Percentiles rank a stretch among this genome's conserved stretches.
phyloP scores from a whole-genome alignment of 2,329 filamentous ascomycete genomes.

The Colletotrichum australisinense region DNA sequence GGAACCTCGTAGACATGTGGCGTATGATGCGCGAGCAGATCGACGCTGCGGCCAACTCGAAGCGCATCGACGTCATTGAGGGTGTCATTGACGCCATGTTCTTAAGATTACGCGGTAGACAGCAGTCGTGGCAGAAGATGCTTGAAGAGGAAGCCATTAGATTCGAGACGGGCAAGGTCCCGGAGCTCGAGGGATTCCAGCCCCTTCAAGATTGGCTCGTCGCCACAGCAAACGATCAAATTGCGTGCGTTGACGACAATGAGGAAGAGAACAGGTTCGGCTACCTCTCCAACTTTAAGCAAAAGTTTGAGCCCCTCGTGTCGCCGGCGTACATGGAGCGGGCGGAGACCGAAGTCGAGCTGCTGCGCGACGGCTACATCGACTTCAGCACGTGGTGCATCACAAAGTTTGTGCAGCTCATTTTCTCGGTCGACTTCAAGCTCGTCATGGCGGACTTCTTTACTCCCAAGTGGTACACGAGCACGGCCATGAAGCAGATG shows the following conservation, averaged over 20 bases:
- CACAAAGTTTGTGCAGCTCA: slow-evolving; percentile 83
- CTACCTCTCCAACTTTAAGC: slow-evolving; percentile 88
- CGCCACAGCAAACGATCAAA: slow-evolving; percentile 97
- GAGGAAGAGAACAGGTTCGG: slow-evolving; percentile 79
- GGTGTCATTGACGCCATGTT: slow-evolving; percentile 98
- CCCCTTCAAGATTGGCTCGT: slow-evolving; percentile 95
- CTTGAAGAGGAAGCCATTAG: slow-evolving; percentile 85
- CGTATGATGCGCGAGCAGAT: slow-evolving; percentile 96
- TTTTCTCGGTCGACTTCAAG: slow-evolving; percentile 92
- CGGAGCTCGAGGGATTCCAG: slow-evolving; percentile 76
- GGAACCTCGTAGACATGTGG: slow-evolving; percentile 94
- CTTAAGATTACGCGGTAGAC: slow-evolving; percentile 82
- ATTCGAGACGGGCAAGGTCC: slow-evolving; percentile 69
- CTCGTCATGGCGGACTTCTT: slow-evolving; percentile 89
- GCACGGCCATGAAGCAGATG: slow-evolving; percentile 91
- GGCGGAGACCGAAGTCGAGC: slow-evolving; percentile 77
- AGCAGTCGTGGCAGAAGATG: slow-evolving; percentile 87
- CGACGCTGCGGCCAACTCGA: slow-evolving; percentile 83
- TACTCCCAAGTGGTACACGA: slow-evolving; percentile 87
- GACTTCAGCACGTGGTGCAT: slow-evolving; percentile 96
- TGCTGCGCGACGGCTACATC: slow-evolving; percentile 90
- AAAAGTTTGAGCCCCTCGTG: slow-evolving; percentile 84
- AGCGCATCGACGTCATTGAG: slow-evolving; percentile 90
- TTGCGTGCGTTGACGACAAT: slow-evolving; percentile 95
- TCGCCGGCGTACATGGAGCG: slow-evolving; percentile 83